Evolutionary conservation across 2,329 filamentous ascomycete species (phyloP).

Genomic region (Elsinoe ampelina): DNA sequence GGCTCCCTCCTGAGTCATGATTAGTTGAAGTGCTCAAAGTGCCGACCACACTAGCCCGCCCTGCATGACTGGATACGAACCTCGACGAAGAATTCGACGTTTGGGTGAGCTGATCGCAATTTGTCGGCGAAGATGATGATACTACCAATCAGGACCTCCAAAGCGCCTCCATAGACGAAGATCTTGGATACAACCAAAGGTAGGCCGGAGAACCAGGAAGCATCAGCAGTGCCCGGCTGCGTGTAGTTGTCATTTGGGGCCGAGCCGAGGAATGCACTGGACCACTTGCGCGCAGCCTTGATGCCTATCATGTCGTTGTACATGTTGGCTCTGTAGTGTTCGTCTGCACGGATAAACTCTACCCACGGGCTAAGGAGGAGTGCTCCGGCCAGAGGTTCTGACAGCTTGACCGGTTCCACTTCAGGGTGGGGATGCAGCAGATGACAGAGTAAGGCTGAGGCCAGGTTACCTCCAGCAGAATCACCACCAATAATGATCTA

Average conservation of each 20-base stretch:
- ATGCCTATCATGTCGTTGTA: slow-evolving; percentile 43
- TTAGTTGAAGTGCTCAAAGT: neutral
- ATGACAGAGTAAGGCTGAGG: slow-evolving; percentile 39
- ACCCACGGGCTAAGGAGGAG: slow-evolving; percentile 52
- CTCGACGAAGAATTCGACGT: slow-evolving; percentile 27
- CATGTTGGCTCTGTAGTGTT: slow-evolving; percentile 37
- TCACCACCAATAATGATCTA: slow-evolving; percentile 43
- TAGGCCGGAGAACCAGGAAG: slow-evolving; percentile 46
- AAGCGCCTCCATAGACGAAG: slow-evolving; percentile 45
- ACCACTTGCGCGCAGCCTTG: slow-evolving; percentile 37
- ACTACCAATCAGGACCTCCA: slow-evolving; percentile 49
- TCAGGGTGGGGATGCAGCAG: slow-evolving; percentile 49
- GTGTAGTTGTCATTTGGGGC: slow-evolving; percentile 41
- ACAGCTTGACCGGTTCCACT: slow-evolving; percentile 34
- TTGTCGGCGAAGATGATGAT: slow-evolving; percentile 43
- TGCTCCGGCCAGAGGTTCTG: slow-evolving; percentile 38
- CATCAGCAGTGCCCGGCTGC: slow-evolving; percentile 40
- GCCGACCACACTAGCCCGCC: neutral
- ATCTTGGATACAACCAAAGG: slow-evolving; percentile 38
- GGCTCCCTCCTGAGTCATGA: neutral
- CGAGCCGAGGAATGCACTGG: slow-evolving; percentile 37
- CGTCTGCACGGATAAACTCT: slow-evolving; percentile 39
- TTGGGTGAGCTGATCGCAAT: slow-evolving; percentile 34
- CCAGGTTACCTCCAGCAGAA: slow-evolving; percentile 46
- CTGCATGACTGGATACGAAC: slow-evolving; percentile 7